A percentile compares a stretch with the other conserved stretches of the same genome.
phyloP scores from a whole-genome alignment of 345 rosid species.

The Eucalyptus pauciflora region DNA sequence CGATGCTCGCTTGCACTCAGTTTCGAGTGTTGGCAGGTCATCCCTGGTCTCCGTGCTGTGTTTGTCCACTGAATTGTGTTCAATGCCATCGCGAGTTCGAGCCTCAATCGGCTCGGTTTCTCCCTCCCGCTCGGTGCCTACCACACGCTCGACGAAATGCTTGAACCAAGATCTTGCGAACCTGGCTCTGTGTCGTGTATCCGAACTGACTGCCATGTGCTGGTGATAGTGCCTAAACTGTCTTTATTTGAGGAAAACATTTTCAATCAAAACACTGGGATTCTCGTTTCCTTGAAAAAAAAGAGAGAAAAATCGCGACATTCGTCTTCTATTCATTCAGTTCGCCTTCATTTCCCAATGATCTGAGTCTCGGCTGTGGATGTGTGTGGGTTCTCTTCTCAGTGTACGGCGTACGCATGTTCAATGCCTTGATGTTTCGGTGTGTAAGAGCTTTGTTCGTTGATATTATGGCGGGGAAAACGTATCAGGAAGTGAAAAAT shows the following conservation, averaged over 20 bases:
- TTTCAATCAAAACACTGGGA: background rate
- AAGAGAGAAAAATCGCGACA: too few relatives aligned
- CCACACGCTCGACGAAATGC: background rate
- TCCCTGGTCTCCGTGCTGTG: background rate
- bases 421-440: background rate
- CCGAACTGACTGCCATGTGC: background rate
- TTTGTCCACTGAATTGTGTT: background rate
- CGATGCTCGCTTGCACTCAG: background rate
- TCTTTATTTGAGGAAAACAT: too few relatives aligned
- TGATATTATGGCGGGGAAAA: background rate
- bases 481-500: background rate
- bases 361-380: background rate
- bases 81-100: background rate
- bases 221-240: too few relatives aligned
- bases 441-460: background rate
- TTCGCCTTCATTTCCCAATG: background rate
- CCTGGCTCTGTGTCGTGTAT: background rate
- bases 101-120: background rate
- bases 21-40: background rate
- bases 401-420: fast-evolving
- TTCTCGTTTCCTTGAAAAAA: background rate
- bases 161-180: background rate
- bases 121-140: background rate
- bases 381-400: background rate
- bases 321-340: background rate